A percentile compares a stretch with the other conserved stretches of the same genome.
Conservation (phyloP, 805 yeast species). For the Pichia membranifaciens region DNA sequence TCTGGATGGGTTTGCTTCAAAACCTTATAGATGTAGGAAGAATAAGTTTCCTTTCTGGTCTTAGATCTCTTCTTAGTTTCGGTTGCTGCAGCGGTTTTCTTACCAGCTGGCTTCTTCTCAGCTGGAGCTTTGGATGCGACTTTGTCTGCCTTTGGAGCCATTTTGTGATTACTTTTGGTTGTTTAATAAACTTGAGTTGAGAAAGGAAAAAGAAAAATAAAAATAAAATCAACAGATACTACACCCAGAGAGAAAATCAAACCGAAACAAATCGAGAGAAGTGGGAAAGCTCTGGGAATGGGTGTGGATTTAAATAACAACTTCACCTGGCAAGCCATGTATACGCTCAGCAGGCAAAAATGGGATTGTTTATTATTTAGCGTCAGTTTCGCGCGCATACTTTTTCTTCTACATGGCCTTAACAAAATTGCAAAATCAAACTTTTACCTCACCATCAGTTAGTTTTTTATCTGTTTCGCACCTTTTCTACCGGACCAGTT, state of each 20-base stretch:
- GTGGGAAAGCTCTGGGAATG: background rate
- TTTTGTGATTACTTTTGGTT: conserved; percentile 28
- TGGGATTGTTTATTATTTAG: no score
- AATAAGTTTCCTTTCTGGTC: conserved; percentile 97
- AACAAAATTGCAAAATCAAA: conserved; percentile 6
- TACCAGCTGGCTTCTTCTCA: conserved; percentile 88
- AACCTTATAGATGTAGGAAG: conserved; percentile 97
- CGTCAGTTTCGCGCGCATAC: no score
- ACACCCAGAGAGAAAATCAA: background rate
- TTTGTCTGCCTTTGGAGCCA: conserved; percentile 53
- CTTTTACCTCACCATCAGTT: background rate
- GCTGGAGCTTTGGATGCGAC: conserved; percentile 94
- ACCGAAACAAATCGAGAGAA: background rate
- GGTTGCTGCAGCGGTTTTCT: conserved; percentile 72
- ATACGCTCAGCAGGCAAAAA: no score
- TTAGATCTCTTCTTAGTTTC: conserved; percentile 88
- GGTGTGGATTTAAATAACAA: background rate
- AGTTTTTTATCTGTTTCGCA: conserved; percentile 10
- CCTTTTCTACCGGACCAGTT: conserved; percentile 14
- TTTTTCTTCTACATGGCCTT: conserved; percentile 11
- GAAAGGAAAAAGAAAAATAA: background rate
- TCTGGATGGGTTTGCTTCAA: conserved; percentile 99
- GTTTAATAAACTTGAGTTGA: background rate
- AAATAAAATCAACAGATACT: background rate
- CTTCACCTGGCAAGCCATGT: no score